Evolutionary conservation across 1,284 basidiomycete genomes (phyloP).

Genomic region (Tetrapyrgos nigripes): DNA sequence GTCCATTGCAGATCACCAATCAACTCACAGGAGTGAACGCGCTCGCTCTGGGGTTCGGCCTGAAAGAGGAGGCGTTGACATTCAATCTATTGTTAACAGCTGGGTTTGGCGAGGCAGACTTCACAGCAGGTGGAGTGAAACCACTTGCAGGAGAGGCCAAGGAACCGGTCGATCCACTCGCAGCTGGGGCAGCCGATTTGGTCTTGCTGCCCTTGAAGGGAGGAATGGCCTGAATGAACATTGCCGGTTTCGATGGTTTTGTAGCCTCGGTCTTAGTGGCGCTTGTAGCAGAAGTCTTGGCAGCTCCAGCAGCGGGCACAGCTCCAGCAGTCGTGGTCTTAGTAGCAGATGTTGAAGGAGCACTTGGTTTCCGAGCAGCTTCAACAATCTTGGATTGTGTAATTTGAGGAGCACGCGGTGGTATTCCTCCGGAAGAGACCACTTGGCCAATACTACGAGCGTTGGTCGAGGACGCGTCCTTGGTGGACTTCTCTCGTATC

Average conservation of each 20-base stretch:
- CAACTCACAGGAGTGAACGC: slow-evolving; percentile 71
- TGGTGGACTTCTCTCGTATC: slow-evolving; percentile 78
- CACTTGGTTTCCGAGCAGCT: slow-evolving; percentile 15
- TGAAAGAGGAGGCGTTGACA: slow-evolving; percentile 80
- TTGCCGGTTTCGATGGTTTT: slow-evolving; percentile 52
- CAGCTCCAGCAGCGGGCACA: slow-evolving; percentile 42
- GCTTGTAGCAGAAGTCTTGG: slow-evolving; percentile 17
- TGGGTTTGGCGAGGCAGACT: slow-evolving; percentile 32
- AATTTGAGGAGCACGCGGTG: slow-evolving; percentile 25
- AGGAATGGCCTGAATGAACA: slow-evolving; percentile 90
- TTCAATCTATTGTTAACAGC: slow-evolving; percentile 60
- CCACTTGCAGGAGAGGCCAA: slow-evolving; percentile 31
- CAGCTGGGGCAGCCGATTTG: slow-evolving; percentile 25
- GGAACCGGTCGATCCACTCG: slow-evolving; percentile 28
- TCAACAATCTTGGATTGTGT: slow-evolving; percentile 14
- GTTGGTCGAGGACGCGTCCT: slow-evolving; percentile 68
- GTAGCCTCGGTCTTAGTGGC: slow-evolving; percentile 40
- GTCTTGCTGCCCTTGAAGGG: slow-evolving; percentile 79
- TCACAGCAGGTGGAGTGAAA: slow-evolving; percentile 13
- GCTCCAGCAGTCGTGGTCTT: slow-evolving; percentile 31
- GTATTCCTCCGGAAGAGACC: slow-evolving; percentile 38
- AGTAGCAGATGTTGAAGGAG: neutral
- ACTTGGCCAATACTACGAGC: slow-evolving; percentile 68
- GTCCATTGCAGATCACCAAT: slow-evolving; percentile 3
- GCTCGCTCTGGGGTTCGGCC: slow-evolving; percentile 82